Evolutionary conservation across 176 grass and related monocot genomes (phyloP), one percentile per base, ranked within the genome.

Genomic region (Olyra latifolia): DNA sequence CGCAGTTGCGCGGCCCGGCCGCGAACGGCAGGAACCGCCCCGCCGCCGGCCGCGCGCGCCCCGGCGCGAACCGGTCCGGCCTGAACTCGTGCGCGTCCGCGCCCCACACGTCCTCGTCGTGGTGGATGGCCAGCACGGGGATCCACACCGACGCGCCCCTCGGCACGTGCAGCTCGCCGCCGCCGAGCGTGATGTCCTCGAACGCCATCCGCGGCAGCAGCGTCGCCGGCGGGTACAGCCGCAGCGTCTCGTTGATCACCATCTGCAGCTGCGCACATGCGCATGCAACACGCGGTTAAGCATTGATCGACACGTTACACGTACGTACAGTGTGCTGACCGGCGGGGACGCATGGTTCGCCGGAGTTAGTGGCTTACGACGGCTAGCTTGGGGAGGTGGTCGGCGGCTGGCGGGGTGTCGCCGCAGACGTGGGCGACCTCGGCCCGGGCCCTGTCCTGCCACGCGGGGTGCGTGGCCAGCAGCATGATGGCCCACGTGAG

Each of bases 121-220:
- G 95, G 83, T 98, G 95, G 69, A 98, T 94, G 9, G 92, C 95
- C 4, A 98, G 89, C 54, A 92, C 86, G 2, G 95, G 95, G 38
- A 98, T 94, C 95, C 95, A 98, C 77, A 98, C 69, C 10, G 95
- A 98, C n/a, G 88, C 53, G 14, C 95, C 95, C 79, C 48, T 94
- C 3, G 95, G 95, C 49, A 98, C 83, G 32, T 49, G 82, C 52
- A 98, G 90, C 69, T 78, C 81, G 29, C 69, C 84, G 41, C 89
- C 84, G 41, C 87, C 87, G 27, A 98, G 80, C 60, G 81, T 85
- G 41, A 98, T 88, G 85, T 98, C 95, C 75, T 94, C 80, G 84
- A 98, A 98, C 68, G 83, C 92, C 92, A 98, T 98, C 83, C 95
- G 72, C 22, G 95, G 95, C 75, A 98, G 92, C 79, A 98, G 85